Evolutionary conservation across 2,329 filamentous ascomycete species (phyloP).

Genomic region (Xylariaceae sp.): DNA sequence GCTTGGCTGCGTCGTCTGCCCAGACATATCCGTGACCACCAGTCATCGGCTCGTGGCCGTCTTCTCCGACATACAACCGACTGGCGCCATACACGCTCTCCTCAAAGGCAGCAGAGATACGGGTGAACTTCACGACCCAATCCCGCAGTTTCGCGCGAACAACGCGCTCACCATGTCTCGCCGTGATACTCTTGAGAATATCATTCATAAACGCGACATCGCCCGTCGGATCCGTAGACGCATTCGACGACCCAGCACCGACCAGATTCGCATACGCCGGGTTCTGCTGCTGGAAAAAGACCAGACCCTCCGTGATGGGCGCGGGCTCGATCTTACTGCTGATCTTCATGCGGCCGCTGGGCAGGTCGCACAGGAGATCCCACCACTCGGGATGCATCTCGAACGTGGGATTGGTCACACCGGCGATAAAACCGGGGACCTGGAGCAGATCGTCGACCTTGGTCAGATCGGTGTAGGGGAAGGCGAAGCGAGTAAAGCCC

Average conservation of each 20-base stretch:
- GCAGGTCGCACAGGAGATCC: conserved; percentile 91
- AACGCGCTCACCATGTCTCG: conserved; percentile 81
- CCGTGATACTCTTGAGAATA: conserved; percentile 74
- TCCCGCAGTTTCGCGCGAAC: conserved; percentile 89
- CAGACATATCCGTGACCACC: conserved; percentile 92
- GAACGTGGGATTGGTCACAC: conserved; percentile 95
- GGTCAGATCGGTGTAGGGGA: conserved; percentile 95
- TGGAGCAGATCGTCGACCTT: conserved; percentile 96
- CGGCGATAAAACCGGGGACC: conserved; percentile 94
- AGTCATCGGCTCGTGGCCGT: conserved; percentile 57
- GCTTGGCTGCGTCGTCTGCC: conserved; percentile 74
- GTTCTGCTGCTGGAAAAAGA: conserved; percentile 82
- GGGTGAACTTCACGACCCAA: conserved; percentile 91
- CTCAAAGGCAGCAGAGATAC: conserved; percentile 89
- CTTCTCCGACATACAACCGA: conserved; percentile 76
- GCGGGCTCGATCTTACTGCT: conserved; percentile 80
- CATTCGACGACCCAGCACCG: conserved; percentile 30
- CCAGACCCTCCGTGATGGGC: conserved; percentile 73
- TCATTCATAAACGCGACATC: conserved; percentile 86
- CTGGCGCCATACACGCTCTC: conserved; percentile 92
- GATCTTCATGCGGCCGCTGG: conserved; percentile 90
- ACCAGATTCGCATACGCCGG: conserved; percentile 49
- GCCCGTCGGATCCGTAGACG: conserved; percentile 64
- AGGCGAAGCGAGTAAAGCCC: conserved; percentile 92
- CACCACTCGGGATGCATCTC: conserved; percentile 96